phyloP scores from a whole-genome alignment of 192 early-diverging fungal genomes.

The Polychytrium aggregatum region DNA sequence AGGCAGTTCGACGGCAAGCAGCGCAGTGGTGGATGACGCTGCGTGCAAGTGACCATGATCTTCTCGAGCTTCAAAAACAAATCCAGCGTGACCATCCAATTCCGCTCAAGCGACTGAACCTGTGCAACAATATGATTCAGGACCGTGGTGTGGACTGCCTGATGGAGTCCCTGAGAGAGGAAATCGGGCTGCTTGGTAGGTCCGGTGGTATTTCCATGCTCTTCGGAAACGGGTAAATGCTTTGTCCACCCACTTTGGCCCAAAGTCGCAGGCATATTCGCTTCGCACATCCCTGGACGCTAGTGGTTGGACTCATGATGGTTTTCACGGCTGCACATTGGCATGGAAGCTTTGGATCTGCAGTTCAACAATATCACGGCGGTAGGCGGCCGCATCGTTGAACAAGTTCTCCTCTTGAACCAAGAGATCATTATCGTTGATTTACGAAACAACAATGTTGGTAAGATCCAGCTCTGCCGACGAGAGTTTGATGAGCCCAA shows the following conservation, averaged over 20 bases:
- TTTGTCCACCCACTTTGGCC: background rate
- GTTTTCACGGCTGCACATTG: too few relatives aligned
- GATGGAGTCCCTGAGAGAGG: slow-evolving; percentile 20
- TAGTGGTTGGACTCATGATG: too few relatives aligned
- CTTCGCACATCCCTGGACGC: too few relatives aligned
- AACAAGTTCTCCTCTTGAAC: slow-evolving; percentile 21
- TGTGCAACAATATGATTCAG: slow-evolving; percentile 20
- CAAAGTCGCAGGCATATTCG: background rate
- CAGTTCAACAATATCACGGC: slow-evolving; percentile 22
- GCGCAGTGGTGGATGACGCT: slow-evolving; percentile 14
- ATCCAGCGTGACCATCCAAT: too few relatives aligned
- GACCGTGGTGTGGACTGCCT: slow-evolving; percentile 19
- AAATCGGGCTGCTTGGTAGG: slow-evolving; percentile 20
- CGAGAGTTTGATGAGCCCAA: background rate
- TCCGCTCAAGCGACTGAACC: slow-evolving; percentile 13
- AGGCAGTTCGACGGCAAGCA: slow-evolving; percentile 17
- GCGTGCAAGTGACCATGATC: slow-evolving; percentile 11
- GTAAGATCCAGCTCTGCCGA: background rate
- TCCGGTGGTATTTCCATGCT: background rate
- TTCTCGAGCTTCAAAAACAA: slow-evolving; percentile 6
- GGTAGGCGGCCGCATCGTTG: slow-evolving; percentile 18
- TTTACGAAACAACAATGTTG: slow-evolving; percentile 18
- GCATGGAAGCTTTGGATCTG: slow-evolving; percentile 22
- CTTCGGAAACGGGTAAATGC: background rate
- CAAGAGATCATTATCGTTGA: slow-evolving; percentile 23